Evolutionary conservation across 345 rosid genomes (phyloP).

Genomic region (Brassica juncea): DNA sequence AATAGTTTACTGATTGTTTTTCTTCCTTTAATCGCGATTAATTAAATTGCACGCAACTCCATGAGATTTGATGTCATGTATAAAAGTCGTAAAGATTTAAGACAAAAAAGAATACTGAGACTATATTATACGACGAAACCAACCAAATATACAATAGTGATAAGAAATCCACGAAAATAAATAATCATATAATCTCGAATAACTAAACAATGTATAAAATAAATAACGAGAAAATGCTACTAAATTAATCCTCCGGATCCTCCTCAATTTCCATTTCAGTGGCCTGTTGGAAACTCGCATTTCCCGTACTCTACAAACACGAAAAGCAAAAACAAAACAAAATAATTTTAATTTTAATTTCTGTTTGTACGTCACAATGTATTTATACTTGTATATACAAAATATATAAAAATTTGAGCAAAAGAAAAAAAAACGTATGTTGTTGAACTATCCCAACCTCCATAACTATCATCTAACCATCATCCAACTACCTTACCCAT

Average conservation of each 20-base stretch:
- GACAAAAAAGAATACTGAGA: not conserved
- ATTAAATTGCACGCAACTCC: not conserved
- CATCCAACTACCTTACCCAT: not conserved
- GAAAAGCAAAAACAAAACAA: not conserved
- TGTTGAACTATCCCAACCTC: conserved; percentile 21
- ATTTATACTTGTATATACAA: not conserved
- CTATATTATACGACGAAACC: conserved; percentile 19
- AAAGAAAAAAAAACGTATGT: not conserved
- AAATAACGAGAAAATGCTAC: conserved; percentile 19
- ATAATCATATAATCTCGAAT: conserved; percentile 28
- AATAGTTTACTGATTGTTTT: not conserved
- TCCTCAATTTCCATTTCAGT: conserved; percentile 31
- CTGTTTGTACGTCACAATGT: not conserved
- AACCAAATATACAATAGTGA: conserved; percentile 33
- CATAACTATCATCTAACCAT: not conserved
- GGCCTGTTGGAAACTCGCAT: conserved; percentile 63
- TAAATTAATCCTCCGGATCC: conserved; percentile 25
- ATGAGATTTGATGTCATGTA: not conserved
- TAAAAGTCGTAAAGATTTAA: not conserved
- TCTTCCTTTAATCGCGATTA: not conserved
- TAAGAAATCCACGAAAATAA: conserved; percentile 24
- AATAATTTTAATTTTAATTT: not conserved
- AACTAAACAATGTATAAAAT: conserved; percentile 24
- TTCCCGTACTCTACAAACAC: conserved; percentile 52
- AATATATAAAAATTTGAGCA: no score